phyloP scores from a whole-genome alignment of 2,329 filamentous ascomycete genomes.

The Sarocladium strictum region DNA sequence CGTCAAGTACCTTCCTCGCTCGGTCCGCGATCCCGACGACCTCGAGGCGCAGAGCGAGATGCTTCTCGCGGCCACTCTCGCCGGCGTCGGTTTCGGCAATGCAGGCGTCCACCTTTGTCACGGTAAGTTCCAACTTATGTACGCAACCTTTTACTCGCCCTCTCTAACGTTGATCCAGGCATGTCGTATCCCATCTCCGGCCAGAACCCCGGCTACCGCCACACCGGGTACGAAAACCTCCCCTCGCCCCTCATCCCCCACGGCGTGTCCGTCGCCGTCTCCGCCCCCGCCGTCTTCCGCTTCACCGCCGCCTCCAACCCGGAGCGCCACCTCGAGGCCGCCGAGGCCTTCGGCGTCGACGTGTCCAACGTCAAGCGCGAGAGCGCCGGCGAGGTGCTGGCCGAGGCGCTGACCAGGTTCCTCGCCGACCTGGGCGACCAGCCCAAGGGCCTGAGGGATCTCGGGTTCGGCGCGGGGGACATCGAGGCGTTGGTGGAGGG shows the following conservation, averaged over 20 bases:
- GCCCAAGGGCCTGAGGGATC: conserved; percentile 73
- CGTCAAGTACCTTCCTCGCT: conserved; percentile 86
- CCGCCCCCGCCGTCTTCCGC: conserved; percentile 85
- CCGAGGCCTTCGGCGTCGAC: conserved; percentile 87
- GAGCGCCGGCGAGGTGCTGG: conserved; percentile 81
- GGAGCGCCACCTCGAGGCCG: conserved; percentile 81
- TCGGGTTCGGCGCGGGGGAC: conserved; percentile 74
- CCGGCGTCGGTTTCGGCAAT: conserved; percentile 95
- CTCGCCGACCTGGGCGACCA: conserved; percentile 81
- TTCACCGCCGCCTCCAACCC: conserved; percentile 92
- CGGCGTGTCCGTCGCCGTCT: conserved; percentile 90
- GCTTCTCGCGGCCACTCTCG: conserved; percentile 88
- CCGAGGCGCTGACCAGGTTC: conserved; percentile 77
- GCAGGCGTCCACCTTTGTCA: conserved; percentile 82
- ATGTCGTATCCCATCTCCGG: conserved; percentile 98
- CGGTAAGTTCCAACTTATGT: conserved; percentile 32
- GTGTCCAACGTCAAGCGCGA: conserved; percentile 81
- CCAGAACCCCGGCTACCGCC: conserved; percentile 80
- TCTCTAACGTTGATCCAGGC: conserved; percentile 35
- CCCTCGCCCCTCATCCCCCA: conserved; percentile 80
- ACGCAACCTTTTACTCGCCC: neutral
- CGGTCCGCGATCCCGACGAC: conserved; percentile 83
- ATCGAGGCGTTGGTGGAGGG: conserved; percentile 85
- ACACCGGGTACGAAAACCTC: conserved; percentile 73
- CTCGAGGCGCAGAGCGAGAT: conserved; percentile 90